Conservation (phyloP, 192 early-diverging fungal species). For the Podila epicladia region DNA sequence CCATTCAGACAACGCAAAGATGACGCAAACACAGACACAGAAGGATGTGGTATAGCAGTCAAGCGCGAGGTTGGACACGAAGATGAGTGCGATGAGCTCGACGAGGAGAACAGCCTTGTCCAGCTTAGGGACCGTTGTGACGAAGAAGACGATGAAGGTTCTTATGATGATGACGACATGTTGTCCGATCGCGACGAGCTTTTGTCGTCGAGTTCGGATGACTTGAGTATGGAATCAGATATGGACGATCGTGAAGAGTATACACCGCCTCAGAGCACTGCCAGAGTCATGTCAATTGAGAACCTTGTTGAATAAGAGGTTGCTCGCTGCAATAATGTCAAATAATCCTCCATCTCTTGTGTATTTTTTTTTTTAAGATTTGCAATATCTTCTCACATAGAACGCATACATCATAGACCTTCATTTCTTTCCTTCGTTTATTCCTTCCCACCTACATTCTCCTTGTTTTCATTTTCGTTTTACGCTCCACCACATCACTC, state of each 20-base stretch:
- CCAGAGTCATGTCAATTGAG: slow-evolving; percentile 42
- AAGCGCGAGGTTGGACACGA: slow-evolving; percentile 27
- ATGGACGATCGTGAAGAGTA: neutral
- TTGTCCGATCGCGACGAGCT: neutral
- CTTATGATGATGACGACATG: slow-evolving; percentile 14
- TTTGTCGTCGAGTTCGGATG: neutral
- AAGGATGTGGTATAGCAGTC: slow-evolving; percentile 6
- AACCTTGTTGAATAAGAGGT: slow-evolving; percentile 23
- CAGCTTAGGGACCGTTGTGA: neutral
- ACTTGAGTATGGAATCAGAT: neutral
- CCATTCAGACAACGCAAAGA: neutral
- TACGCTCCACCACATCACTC: too few relatives aligned
- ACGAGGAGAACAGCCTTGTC: slow-evolving; percentile 6
- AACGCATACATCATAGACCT: neutral
- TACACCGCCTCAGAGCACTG: neutral
- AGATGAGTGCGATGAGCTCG: slow-evolving; percentile 3
- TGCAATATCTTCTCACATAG: neutral
- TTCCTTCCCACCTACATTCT: too few relatives aligned
- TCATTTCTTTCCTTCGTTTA: too few relatives aligned
- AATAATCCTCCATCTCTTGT: neutral
- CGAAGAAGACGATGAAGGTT: neutral
- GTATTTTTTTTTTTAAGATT: neutral
- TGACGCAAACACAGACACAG: neutral
- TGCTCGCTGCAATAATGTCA: too few relatives aligned
- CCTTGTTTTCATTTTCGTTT: too few relatives aligned